A percentile compares a stretch with the other conserved stretches of the same genome.
Conservation (phyloP, 2,329 filamentous ascomycete genomes). For the Celoporthe dispersa region DNA sequence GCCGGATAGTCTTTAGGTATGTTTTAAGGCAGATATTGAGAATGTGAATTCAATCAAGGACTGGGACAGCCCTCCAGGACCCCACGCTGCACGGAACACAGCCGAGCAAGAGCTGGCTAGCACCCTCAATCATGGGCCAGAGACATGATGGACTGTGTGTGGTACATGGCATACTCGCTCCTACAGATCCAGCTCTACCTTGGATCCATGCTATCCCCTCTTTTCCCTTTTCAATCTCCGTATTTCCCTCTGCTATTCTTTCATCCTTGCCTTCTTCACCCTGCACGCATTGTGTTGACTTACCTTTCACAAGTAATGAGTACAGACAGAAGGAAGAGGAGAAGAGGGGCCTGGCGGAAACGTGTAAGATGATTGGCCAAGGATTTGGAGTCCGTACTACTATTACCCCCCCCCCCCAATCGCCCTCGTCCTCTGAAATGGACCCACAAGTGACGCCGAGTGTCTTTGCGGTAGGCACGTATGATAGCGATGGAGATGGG, state of each 20-base stretch:
- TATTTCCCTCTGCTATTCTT: neutral
- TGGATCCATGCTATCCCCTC: neutral
- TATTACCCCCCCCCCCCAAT: neutral
- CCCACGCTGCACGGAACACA: neutral
- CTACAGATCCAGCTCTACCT: too few species aligned
- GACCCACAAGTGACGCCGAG: neutral
- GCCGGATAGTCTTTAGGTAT: neutral
- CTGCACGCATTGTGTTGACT: too few species aligned
- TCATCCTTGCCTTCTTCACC: neutral
- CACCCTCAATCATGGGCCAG: too few species aligned
- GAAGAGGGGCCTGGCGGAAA: neutral
- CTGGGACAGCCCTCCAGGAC: too few species aligned
- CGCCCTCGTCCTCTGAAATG: neutral
- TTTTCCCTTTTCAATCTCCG: fast-evolving
- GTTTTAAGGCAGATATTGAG: neutral
- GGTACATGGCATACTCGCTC: too few species aligned
- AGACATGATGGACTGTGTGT: neutral
- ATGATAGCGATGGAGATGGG: neutral
- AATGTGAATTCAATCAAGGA: too few species aligned
- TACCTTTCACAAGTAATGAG: neutral
- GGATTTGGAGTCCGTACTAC: neutral
- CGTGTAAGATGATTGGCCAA: constrained; percentile 21
- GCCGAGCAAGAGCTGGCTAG: neutral
- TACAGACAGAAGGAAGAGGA: neutral
- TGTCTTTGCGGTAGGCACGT: neutral